phyloP scores from a whole-genome alignment of 495 filamentous ascomycete species.

The Lophium mytilinum region DNA sequence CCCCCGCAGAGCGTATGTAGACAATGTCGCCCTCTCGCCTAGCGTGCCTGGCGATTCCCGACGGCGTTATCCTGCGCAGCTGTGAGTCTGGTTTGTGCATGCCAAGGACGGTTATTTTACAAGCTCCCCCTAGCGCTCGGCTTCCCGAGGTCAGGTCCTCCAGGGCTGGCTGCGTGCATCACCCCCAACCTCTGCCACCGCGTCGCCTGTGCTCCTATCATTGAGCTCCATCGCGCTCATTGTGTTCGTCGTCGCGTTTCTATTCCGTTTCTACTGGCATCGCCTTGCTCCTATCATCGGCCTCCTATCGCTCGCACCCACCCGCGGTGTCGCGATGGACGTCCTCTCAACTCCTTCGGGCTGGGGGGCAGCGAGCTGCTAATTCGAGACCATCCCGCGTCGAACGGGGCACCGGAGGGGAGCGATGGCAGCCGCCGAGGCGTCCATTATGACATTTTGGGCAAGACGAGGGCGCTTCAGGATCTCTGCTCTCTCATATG shows the following conservation, averaged over 20 bases:
- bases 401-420: background rate
- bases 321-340: background rate
- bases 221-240: background rate
- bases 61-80: too few species aligned
- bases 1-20: too few species aligned
- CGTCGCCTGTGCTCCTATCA: background rate
- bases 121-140: too few species aligned
- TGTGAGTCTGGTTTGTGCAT: too few species aligned
- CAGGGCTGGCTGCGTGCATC: too few species aligned
- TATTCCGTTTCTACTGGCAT: background rate
- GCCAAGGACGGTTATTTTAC: too few species aligned
- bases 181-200: background rate
- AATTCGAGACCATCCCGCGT: background rate
- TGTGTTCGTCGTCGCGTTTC: background rate
- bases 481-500: too few species aligned
- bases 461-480: too few species aligned
- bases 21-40: too few species aligned
- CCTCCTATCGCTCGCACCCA: background rate
- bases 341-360: background rate
- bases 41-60: too few species aligned
- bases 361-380: background rate
- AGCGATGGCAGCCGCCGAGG: background rate
- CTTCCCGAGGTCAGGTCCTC: too few species aligned
- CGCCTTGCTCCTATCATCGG: background rate
- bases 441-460: too few species aligned